Conservation (phyloP, 2,329 filamentous ascomycete species). For the Xylaria sp. region DNA sequence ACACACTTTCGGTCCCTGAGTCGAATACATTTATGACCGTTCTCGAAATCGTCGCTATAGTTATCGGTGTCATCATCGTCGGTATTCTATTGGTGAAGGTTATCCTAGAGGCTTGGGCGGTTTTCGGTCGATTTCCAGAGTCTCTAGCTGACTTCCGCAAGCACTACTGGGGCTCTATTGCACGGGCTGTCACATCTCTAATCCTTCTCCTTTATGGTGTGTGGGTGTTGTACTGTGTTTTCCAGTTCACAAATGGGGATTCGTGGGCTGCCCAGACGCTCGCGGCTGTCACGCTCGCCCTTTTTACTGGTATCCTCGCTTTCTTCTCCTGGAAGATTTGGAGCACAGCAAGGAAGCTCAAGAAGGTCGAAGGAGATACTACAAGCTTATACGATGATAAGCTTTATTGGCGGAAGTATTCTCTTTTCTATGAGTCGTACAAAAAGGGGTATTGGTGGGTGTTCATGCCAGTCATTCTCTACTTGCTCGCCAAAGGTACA, state of each 20-base stretch:
- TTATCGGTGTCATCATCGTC: constrained; percentile 85
- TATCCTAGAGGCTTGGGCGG: constrained; percentile 87
- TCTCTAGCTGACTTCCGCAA: constrained; percentile 86
- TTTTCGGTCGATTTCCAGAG: constrained; percentile 88
- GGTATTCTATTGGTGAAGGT: constrained; percentile 91
- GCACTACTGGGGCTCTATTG: constrained; percentile 95
- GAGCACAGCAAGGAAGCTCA: constrained; percentile 77
- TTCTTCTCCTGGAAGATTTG: constrained; percentile 91
- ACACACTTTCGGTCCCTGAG: constrained; percentile 84
- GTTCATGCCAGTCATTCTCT: constrained; percentile 88
- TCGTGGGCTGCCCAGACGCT: constrained; percentile 92
- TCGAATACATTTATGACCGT: constrained; percentile 98
- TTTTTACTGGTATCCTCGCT: constrained; percentile 83
- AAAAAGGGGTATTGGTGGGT: constrained; percentile 97
- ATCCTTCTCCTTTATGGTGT: constrained; percentile 93
- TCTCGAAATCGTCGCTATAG: constrained; percentile 86
- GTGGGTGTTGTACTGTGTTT: constrained; percentile 96
- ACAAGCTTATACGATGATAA: constrained; percentile 86
- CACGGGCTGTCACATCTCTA: constrained; percentile 87
- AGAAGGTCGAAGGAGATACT: constrained; percentile 78
- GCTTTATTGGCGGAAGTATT: constrained; percentile 93
- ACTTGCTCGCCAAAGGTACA: constrained; percentile 89
- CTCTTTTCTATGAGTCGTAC: constrained; percentile 96
- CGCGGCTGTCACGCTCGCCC: constrained; percentile 80
- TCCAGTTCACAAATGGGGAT: constrained; percentile 92